phyloP scores from a whole-genome alignment of 192 early-diverging fungal species.

The Umbelopsis vinacea region DNA sequence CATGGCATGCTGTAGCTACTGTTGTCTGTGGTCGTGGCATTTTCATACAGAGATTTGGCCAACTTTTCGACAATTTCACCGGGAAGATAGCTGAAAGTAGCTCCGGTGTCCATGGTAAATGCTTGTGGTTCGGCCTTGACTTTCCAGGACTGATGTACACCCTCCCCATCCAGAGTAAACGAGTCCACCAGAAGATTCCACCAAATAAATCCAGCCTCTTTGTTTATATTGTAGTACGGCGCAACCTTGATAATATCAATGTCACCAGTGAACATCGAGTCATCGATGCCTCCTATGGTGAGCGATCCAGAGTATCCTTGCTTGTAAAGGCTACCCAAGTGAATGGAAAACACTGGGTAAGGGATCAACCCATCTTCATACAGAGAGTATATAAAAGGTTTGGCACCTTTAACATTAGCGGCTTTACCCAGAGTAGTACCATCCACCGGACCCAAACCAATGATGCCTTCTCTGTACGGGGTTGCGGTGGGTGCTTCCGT shows the following conservation, averaged over 20 bases:
- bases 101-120: slow-evolving; percentile 42
- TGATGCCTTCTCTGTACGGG: slow-evolving; percentile 1
- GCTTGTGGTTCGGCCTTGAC: not conserved
- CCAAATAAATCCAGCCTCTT: not conserved
- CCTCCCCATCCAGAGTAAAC: not conserved
- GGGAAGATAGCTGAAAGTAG: slow-evolving; percentile 36
- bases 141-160: not conserved
- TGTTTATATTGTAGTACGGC: not conserved
- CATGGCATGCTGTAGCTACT: not conserved
- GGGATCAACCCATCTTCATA: not conserved
- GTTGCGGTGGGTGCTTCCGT: not conserved
- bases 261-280: not conserved
- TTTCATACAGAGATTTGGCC: not conserved
- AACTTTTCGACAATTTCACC: slow-evolving; percentile 4
- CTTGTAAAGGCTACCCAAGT: not conserved
- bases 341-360: not conserved
- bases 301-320: not conserved
- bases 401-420: not conserved
- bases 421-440: not conserved
- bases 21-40: not conserved
- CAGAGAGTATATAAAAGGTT: slow-evolving; percentile 3
- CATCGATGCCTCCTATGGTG: not conserved
- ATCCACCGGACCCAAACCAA: not conserved
- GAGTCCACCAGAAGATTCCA: not conserved
- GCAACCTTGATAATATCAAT: not conserved